Evolutionary conservation across 345 rosid species (phyloP), one percentile per base, ranked within the genome.

Genomic region (Passiflora organensis): DNA sequence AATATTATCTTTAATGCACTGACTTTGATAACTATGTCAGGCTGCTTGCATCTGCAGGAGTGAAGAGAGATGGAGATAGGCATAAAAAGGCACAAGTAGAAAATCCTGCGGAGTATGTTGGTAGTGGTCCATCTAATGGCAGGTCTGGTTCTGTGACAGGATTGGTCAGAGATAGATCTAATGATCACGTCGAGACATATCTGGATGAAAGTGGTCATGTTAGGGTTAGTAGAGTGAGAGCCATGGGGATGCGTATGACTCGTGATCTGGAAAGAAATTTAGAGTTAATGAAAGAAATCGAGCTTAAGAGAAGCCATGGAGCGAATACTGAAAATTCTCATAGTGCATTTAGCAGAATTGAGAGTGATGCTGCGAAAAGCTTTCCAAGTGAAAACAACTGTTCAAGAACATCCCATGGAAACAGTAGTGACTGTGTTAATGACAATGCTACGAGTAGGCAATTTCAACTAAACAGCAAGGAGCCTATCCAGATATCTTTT

Each of bases 201-300:
- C 56, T 74, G 49, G 96, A 91, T 67, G 96, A 88, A 56, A 85
- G 82, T 65, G 98, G 98, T 3, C 83, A 59, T 50, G 37, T 78
- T 21, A 80, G 87, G 65, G 82, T 91, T 48, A 84, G 84, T 74
- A 82, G 77, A 69, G 72, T 78, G 59, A 80, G 84, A 77, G 95
- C 89, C 56, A 86, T 91, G 96, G 98, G 98, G 43, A 77, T 91
- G 68, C 83, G 79, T 47, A 88, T 91, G 96, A 91, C 98, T 25
- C 84, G 93, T 66, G 98, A 91, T 78, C 78, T 91, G 64, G 95
- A 86, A 66, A 81, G 98, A 78, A 91, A 91, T 78, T 74, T 91
- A 69, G 93, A 82, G 66, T 64, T 91, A 79, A 88, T 91, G 89
- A 88, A 77, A 71, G 93, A 88, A 80, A 68, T 80, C 70, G 91